Base-by-base conservation (phyloP, 2,329 filamentous ascomycete genomes). In the Bipolaris cookei region DNA sequence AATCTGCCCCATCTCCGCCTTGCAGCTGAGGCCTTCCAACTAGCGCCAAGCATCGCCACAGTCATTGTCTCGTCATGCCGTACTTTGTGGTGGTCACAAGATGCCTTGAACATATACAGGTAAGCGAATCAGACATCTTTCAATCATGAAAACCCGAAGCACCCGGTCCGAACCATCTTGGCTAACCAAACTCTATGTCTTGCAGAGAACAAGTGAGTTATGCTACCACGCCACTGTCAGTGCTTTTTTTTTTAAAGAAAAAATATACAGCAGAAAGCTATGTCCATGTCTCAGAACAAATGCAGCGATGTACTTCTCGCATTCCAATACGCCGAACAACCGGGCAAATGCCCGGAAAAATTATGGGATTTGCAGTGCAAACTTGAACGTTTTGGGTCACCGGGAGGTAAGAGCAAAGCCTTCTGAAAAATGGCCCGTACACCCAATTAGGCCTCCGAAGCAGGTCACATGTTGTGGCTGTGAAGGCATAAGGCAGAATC, bases 161-260 rank as follows among this genome's bases (percentile, higher is more conserved):
- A 37, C 23, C 50, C 54, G 59, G 57, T 21, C 59, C 56, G 49
- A 32, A 28, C 14, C 3, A 37, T 32, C 62, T 64, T 63, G 62
- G 62, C 62, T 16, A 23, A 32, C 25, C 42, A 13, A 34, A 25
- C n/a, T n/a, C 6, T 13, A 49, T 51, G 42, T 20, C 48, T 46
- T 32, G 38, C 32, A 23, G 14, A 45, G 47, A 41, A n/a, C 49
- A 39, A 53, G 55, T 14, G 5, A 50, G 14, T n/a, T 10, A 20
- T n/a, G 11, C 11, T 42, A 21, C 44, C 35, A 16, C 7, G 28
- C 25, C 3, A 3, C 3, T 13, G 10, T 30, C 28, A 13, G 4
- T 30, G 1, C 28, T 8, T 43, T 43, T 23, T 28, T n/a, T n/a
- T n/a, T n/a, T n/a, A n/a, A n/a, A n/a, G n/a, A n/a, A n/a, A n/a